Conservation (phyloP, 257 asterid genomes). For the Ocimum tenuiflorum region DNA sequence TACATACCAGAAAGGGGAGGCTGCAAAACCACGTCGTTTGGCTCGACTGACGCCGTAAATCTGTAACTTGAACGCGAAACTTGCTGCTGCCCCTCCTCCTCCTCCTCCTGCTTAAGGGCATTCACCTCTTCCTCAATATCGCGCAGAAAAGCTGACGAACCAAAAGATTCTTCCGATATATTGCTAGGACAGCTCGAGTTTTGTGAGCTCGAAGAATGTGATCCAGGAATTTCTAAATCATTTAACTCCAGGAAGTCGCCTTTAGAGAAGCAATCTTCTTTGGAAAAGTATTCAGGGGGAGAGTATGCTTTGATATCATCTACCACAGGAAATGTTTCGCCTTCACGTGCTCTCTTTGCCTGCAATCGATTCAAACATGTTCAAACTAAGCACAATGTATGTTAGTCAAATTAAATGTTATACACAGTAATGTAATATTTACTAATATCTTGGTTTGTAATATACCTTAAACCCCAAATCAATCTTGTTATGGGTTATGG, state of each 20-base stretch:
- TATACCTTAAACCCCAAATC: no score
- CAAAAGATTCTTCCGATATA: conserved; percentile 52
- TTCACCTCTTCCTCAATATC: conserved; percentile 35
- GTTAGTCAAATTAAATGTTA: neutral
- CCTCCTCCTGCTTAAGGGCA: conserved; percentile 3
- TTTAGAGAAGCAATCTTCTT: conserved; percentile 24
- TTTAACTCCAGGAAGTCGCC: conserved; percentile 55
- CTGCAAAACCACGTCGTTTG: conserved; percentile 32
- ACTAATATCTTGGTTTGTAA: no score
- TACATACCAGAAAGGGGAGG: conserved; percentile 41
- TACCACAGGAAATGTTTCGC: conserved; percentile 11
- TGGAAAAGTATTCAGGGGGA: conserved; percentile 8
- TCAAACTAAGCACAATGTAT: neutral
- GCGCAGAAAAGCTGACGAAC: conserved; percentile 33
- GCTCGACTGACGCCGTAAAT: conserved; percentile 17
- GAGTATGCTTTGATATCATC: conserved; percentile 22
- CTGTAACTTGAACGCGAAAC: conserved; percentile 26
- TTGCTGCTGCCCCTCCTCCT: conserved; percentile 6
- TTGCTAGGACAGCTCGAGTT: conserved; percentile 52
- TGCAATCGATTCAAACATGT: conserved; percentile 2
- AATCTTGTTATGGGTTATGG: no score
- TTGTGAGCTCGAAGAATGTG: conserved; percentile 51
- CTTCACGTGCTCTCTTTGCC: conserved; percentile 20
- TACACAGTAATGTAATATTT: no score
- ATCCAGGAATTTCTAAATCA: conserved; percentile 38